Percentiles rank a stretch among this genome's conserved stretches.
These are phyloP conservation scores for Ganoderma lingzhi DNA, from an alignment of 1,284 basidiomycete species.

Conservation along the genomic window DNA sequence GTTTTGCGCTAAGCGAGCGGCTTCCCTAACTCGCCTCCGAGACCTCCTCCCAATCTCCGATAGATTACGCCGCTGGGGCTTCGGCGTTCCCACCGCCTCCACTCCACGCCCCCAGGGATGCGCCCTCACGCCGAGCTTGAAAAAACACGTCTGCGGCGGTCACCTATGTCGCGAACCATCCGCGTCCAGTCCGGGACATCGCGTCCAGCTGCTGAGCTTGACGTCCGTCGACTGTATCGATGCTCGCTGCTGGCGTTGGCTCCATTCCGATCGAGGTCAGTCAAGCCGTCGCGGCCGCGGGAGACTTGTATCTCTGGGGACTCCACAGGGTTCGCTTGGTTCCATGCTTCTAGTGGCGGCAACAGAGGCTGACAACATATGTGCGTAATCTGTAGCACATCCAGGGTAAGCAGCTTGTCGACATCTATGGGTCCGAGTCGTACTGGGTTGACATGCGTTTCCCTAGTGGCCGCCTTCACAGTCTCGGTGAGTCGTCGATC, in stretches of 20 bases:
- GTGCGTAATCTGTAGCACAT: not conserved
- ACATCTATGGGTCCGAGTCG: not conserved
- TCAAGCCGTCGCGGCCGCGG: not conserved
- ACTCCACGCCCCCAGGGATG: not conserved
- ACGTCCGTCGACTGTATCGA: not conserved
- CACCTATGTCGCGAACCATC: not conserved
- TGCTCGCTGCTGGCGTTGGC: not conserved
- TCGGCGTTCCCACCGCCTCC: not conserved
- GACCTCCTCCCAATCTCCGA: not conserved
- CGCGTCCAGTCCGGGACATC: not conserved
- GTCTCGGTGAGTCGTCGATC: slow-evolving; percentile 2
- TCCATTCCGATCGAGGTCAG: not conserved
- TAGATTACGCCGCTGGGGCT: not conserved
- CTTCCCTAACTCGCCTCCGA: not conserved
- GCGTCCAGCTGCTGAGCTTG: not conserved
- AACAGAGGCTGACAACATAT: not conserved
- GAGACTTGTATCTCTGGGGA: slow-evolving; percentile 1
- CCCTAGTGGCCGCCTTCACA: slow-evolving; percentile 2
- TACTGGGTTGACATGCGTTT: not conserved
- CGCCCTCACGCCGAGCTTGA: not conserved
- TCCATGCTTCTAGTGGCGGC: not conserved
- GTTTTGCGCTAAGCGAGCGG: not conserved
- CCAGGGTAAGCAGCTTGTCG: not conserved
- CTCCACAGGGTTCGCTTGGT: not conserved
- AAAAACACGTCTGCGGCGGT: not conserved